A percentile compares a stretch with the other conserved stretches of the same genome.
phyloP scores from a whole-genome alignment of 352 stramenopile genomes.

The Blastocystis sp. region DNA sequence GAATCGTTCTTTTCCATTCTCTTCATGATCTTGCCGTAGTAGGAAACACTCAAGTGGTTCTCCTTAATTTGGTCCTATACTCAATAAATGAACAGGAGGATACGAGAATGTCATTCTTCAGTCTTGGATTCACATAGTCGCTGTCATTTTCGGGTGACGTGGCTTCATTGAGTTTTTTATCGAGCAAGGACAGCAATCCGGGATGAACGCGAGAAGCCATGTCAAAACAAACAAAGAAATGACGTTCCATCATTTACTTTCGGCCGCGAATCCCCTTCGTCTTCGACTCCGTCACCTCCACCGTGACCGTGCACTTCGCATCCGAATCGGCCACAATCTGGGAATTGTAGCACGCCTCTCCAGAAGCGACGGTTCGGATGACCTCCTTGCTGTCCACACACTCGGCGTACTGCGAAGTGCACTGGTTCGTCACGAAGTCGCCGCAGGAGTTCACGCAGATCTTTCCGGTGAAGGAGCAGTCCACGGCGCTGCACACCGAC shows the following conservation, averaged over 20 bases:
- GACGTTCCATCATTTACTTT: slow-evolving; percentile 54
- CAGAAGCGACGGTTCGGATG: slow-evolving; percentile 16
- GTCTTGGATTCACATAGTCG: slow-evolving; percentile 12
- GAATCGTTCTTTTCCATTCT: slow-evolving; percentile 46
- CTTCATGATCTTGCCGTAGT: slow-evolving; percentile 47
- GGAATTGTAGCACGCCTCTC: slow-evolving; percentile 63
- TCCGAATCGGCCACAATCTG: slow-evolving; percentile 37
- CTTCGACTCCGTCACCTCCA: slow-evolving; percentile 58
- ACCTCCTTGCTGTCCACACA: slow-evolving; percentile 23
- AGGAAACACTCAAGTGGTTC: slow-evolving; percentile 25
- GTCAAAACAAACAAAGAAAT: slow-evolving; percentile 42
- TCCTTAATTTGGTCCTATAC: slow-evolving; percentile 41
- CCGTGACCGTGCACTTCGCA: slow-evolving; percentile 35
- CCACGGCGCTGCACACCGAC: slow-evolving; percentile 27
- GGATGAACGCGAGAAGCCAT: slow-evolving; percentile 3
- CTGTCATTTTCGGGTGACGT: slow-evolving; percentile 39
- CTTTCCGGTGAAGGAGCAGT: slow-evolving; percentile 61
- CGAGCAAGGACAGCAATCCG: slow-evolving; percentile 35
- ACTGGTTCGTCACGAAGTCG: slow-evolving; percentile 61
- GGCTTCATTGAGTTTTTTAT: slow-evolving; percentile 46
- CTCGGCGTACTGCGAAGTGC: slow-evolving; percentile 49
- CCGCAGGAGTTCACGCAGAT: slow-evolving; percentile 48
- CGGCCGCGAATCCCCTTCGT: slow-evolving; percentile 66
- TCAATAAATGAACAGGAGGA: not conserved
- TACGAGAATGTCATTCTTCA: slow-evolving; percentile 61